Conservation (phyloP, 495 filamentous ascomycete genomes). For the Neurospora pannonica region DNA sequence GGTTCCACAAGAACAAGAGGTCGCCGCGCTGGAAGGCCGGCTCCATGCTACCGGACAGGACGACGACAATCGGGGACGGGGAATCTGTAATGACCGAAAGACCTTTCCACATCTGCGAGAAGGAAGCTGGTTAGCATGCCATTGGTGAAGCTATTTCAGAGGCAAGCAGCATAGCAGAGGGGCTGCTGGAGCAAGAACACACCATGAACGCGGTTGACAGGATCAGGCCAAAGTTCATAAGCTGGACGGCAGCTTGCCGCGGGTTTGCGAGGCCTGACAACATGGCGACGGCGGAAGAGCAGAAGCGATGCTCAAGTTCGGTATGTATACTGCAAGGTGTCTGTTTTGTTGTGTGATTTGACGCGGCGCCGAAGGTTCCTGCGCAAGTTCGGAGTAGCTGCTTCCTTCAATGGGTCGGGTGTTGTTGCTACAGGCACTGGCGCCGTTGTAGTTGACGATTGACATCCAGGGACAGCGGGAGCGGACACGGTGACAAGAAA, state of each 20-base stretch:
- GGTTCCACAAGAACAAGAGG: conserved; percentile 89
- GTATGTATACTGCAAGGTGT: not conserved
- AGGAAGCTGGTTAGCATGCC: not conserved
- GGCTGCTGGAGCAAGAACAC: conserved; percentile 3
- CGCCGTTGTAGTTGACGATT: not conserved
- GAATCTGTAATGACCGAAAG: conserved; percentile 79
- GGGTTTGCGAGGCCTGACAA: conserved; percentile 64
- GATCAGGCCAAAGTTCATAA: conserved; percentile 91
- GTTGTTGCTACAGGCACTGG: not conserved
- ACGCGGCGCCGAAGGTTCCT: not conserved
- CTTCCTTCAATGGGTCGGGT: not conserved
- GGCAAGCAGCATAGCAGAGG: not conserved
- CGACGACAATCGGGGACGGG: conserved; percentile 89
- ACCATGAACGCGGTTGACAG: conserved; percentile 92
- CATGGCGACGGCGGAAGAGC: conserved; percentile 39
- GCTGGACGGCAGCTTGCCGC: conserved; percentile 76
- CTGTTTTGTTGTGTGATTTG: not conserved
- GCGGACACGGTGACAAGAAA: not conserved
- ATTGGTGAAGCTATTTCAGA: not conserved
- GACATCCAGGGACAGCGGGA: not conserved
- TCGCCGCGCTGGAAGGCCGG: conserved; percentile 95
- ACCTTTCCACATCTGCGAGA: conserved; percentile 73
- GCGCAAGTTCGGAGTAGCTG: not conserved
- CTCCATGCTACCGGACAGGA: conserved; percentile 92
- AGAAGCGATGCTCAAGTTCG: not conserved